Base-by-base conservation (phyloP, 805 yeast genomes). In the Yamadazyma nakazawae region DNA sequence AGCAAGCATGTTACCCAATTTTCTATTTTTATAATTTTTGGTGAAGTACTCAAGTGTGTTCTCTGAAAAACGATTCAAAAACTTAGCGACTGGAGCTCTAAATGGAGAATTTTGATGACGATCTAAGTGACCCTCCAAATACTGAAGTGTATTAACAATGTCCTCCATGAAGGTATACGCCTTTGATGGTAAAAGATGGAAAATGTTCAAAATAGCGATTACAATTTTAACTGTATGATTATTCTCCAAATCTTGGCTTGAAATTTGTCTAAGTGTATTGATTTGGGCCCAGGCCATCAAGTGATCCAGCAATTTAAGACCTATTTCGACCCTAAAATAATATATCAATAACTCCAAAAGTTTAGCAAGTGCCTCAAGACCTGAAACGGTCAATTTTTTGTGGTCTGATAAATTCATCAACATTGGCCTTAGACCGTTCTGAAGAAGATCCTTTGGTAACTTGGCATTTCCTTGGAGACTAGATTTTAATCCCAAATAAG, bases 261-360 rank as follows among this genome's bases (percentile, higher is more conserved):
- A 84, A 37, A 88, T 78, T 52, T 82, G 80, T 46, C 89, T 82
- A 34, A 95, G 64, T 0, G 87, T 79, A 25, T 80, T 79, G 2
- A 94, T 88, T 56, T 88, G 91, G 0, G 97, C 96, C 96, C 97
- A 91, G 0, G 97, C 96, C 79, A 84, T 85, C 53, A 94, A 72
- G 65, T 94, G 99, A 60, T 94, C 98, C 28, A 95, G 75, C 43
- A 94, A 68, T 58, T 94, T 94, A 42, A 90, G 79, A 28, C 99
- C 99, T 54, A 94, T 92, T 63, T 94, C 99, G 16, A 95, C 97
- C 62, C 95, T 86, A 74, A 94, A 94, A 59, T 94, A 92, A 3
- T 95, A 88, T 31, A 92, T 90, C 54, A 94, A 71, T 18, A 95
- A 71, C 59, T 92, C 97, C 36, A 94, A 72, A 28, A 94, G 72